Conservation (phyloP, 1,284 basidiomycete species). For the Inonotus hispidus region DNA sequence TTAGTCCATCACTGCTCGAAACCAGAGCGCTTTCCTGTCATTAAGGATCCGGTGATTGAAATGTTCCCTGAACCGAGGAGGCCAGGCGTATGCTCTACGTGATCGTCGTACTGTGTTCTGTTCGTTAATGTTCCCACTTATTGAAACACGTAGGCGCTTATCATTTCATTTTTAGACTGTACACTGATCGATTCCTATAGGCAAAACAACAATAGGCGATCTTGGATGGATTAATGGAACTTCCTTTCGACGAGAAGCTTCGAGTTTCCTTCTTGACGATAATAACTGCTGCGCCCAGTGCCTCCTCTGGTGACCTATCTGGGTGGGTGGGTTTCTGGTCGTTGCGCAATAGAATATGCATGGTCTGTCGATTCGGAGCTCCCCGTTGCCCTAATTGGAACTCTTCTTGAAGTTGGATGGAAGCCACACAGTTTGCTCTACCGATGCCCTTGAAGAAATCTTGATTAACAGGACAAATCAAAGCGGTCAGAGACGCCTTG, state of each 20-base stretch:
- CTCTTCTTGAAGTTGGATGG: conserved; percentile 60
- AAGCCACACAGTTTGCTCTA: conserved; percentile 59
- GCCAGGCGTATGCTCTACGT: conserved; percentile 33
- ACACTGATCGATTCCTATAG: conserved; percentile 23
- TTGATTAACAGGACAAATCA: conserved; percentile 23
- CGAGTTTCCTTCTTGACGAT: conserved; percentile 38
- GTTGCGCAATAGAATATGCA: conserved; percentile 49
- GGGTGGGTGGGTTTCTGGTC: conserved; percentile 58
- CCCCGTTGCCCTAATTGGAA: conserved; percentile 48
- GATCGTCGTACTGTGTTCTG: conserved; percentile 45
- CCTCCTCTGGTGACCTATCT: conserved; percentile 58
- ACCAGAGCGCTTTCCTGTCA: conserved; percentile 53
- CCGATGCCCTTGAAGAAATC: conserved; percentile 47
- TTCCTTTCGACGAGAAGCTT: conserved; percentile 35
- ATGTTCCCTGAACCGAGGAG: conserved; percentile 31
- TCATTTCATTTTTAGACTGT: neutral
- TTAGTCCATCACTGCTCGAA: conserved; percentile 75
- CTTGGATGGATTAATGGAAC: conserved; percentile 35
- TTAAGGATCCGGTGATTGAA: conserved; percentile 51
- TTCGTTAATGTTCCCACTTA: conserved; percentile 62
- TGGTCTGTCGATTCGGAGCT: conserved; percentile 37
- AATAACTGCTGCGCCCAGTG: conserved; percentile 39
- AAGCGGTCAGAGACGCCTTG: neutral
- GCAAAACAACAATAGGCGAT: conserved; percentile 46
- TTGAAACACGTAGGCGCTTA: conserved; percentile 43